Evolutionary conservation across 2,329 filamentous ascomycete genomes (phyloP).

Genomic region (Mycogone perniciosa): DNA sequence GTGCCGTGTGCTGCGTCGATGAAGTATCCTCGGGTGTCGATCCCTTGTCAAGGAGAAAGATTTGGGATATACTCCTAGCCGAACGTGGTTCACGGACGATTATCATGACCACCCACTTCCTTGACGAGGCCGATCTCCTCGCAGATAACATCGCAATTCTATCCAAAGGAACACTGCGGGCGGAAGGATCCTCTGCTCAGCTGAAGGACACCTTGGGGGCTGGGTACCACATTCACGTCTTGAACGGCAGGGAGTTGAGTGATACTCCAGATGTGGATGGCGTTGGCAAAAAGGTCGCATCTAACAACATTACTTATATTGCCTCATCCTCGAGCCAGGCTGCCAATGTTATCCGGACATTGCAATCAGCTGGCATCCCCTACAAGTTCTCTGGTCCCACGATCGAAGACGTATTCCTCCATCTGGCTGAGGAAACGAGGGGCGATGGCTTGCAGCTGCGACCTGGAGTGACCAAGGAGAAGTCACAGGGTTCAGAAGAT

Average conservation of each 20-base stretch:
- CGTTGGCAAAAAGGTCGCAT: conserved; percentile 46
- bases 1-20: conserved; percentile 65
- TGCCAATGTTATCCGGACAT: conserved; percentile 57
- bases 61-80: conserved; percentile 56
- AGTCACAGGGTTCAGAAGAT: neutral
- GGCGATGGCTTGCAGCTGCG: conserved; percentile 5
- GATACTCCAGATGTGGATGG: conserved; percentile 48
- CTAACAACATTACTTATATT: conserved; percentile 65
- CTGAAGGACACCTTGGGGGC: conserved; percentile 60
- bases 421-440: conserved; percentile 48
- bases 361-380: conserved; percentile 58
- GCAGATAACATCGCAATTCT: conserved; percentile 66
- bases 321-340: conserved; percentile 61
- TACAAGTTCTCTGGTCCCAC: conserved; percentile 64
- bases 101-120: conserved; percentile 66
- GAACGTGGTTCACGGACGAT: conserved; percentile 62
- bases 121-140: conserved; percentile 69
- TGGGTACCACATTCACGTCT: conserved; percentile 24
- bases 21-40: conserved; percentile 71
- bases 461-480: conserved; percentile 3
- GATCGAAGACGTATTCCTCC: conserved; percentile 67
- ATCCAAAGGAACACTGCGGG: conserved; percentile 60
- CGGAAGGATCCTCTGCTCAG: conserved; percentile 61
- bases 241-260: conserved; percentile 20
- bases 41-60: conserved; percentile 52